phyloP scores from a whole-genome alignment of 805 yeast species.

The Torulaspora delbrueckii region DNA sequence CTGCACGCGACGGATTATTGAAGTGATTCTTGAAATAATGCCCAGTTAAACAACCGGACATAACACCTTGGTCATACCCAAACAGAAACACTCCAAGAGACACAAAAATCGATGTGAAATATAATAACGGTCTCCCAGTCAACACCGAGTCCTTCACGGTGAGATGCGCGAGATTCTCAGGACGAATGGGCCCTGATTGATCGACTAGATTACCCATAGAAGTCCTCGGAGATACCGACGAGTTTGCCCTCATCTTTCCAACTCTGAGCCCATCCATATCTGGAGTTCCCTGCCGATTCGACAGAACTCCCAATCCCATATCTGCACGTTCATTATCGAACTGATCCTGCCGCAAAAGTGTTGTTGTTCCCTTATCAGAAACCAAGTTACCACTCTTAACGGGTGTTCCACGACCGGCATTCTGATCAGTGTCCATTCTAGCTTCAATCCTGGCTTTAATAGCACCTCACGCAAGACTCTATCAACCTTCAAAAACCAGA shows the following conservation, averaged over 20 bases:
- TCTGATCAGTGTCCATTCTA: slow-evolving; percentile 1
- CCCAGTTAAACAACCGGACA: slow-evolving; percentile 80
- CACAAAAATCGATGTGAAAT: slow-evolving; percentile 40
- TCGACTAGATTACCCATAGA: slow-evolving; percentile 1
- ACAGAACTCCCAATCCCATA: slow-evolving; percentile 4
- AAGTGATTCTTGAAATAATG: slow-evolving; percentile 65
- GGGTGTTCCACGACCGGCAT: slow-evolving; percentile 1
- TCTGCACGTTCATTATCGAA: slow-evolving; percentile 8
- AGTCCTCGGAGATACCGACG: slow-evolving; percentile 9
- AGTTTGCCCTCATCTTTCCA: slow-evolving; percentile 1
- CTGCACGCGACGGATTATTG: slow-evolving; percentile 64
- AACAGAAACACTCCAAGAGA: slow-evolving; percentile 55
- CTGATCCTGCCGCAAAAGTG: slow-evolving; percentile 2
- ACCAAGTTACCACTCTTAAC: neutral
- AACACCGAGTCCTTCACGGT: slow-evolving; percentile 18
- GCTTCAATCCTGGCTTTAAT: neutral
- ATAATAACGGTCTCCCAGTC: slow-evolving; percentile 28
- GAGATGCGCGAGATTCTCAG: slow-evolving; percentile 13
- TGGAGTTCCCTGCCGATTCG: neutral
- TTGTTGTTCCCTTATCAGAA: slow-evolving; percentile 2
- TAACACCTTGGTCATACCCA: slow-evolving; percentile 86
- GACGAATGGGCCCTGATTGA: slow-evolving; percentile 8
- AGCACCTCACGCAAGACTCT: neutral
- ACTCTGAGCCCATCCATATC: neutral
- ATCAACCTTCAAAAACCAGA: neutral